Conservation (phyloP, 768 basidiomycete species). For the Kwoniella bestiolae region DNA sequence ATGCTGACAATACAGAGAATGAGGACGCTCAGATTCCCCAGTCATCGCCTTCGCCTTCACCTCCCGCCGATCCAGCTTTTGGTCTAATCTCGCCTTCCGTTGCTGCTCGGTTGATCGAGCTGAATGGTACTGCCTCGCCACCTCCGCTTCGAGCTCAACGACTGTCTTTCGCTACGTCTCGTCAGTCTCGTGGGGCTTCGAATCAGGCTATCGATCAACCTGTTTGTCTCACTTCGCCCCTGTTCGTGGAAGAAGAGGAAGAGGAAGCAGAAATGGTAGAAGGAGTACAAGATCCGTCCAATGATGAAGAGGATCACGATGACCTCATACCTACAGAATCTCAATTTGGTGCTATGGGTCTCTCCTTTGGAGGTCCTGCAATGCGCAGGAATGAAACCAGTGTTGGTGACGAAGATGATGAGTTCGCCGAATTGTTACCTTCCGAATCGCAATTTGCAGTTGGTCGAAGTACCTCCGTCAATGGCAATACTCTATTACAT, state of each 20-base stretch:
- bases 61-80: not conserved
- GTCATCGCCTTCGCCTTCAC: not conserved
- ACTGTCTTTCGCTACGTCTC: not conserved
- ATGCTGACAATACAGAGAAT: too few species aligned
- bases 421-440: constrained; percentile 19
- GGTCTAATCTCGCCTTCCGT: not conserved
- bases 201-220: not conserved
- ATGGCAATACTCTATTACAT: not conserved
- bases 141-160: not conserved
- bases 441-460: not conserved
- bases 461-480: too few species aligned
- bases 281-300: not conserved
- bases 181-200: not conserved
- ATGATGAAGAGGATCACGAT: not conserved
- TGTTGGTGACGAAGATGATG: constrained; percentile 12
- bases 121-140: too few species aligned
- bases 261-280: constrained; percentile 3
- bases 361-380: not conserved
- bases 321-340: constrained; percentile 4
- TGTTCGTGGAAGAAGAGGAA: not conserved
- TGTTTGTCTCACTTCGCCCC: not conserved
- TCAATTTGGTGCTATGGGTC: not conserved
- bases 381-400: too few species aligned
- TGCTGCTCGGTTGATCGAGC: not conserved
- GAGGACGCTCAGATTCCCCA: not conserved